Conservation (phyloP, 1,284 basidiomycete species). For the Ustilago tritici region DNA sequence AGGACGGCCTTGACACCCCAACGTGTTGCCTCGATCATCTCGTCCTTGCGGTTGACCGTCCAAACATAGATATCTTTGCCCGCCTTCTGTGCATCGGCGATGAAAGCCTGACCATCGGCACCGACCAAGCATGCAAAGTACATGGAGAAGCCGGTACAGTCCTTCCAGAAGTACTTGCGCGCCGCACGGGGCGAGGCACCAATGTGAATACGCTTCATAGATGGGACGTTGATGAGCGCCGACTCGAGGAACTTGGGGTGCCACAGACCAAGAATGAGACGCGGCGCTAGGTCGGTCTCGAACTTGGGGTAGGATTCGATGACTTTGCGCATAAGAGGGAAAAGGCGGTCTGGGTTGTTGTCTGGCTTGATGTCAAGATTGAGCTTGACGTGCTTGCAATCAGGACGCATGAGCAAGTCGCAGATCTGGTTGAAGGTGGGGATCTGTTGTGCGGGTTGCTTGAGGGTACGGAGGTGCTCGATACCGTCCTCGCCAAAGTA, state of each 20-base stretch:
- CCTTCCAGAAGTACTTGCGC: slow-evolving; percentile 88
- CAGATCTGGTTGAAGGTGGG: slow-evolving; percentile 67
- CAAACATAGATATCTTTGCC: slow-evolving; percentile 91
- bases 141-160: slow-evolving; percentile 89
- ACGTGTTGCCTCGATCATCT: slow-evolving; percentile 94
- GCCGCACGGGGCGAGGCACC: slow-evolving; percentile 77
- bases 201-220: slow-evolving; percentile 87
- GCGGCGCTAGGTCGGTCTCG: slow-evolving; percentile 84
- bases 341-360: slow-evolving; percentile 88
- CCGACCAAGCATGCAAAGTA: slow-evolving; percentile 81
- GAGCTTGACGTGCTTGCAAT: slow-evolving; percentile 66
- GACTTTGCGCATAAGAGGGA: slow-evolving; percentile 82
- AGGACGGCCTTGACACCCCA: slow-evolving; percentile 92
- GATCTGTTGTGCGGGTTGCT: slow-evolving; percentile 76
- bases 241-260: slow-evolving; percentile 88
- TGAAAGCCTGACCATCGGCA: slow-evolving; percentile 78
- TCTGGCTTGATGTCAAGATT: slow-evolving; percentile 89
- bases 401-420: slow-evolving; percentile 65
- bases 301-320: slow-evolving; percentile 80
- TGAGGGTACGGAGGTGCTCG: slow-evolving; percentile 83
- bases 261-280: slow-evolving; percentile 83
- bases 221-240: slow-evolving; percentile 82
- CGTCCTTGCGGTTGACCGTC: slow-evolving; percentile 91
- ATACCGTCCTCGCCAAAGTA: slow-evolving; percentile 76
- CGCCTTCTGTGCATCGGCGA: slow-evolving; percentile 79